A percentile compares a stretch with the other conserved stretches of the same genome.
These are phyloP conservation scores for Kwoniella pini DNA, from an alignment of 768 basidiomycete genomes.

Conservation along the genomic window DNA sequence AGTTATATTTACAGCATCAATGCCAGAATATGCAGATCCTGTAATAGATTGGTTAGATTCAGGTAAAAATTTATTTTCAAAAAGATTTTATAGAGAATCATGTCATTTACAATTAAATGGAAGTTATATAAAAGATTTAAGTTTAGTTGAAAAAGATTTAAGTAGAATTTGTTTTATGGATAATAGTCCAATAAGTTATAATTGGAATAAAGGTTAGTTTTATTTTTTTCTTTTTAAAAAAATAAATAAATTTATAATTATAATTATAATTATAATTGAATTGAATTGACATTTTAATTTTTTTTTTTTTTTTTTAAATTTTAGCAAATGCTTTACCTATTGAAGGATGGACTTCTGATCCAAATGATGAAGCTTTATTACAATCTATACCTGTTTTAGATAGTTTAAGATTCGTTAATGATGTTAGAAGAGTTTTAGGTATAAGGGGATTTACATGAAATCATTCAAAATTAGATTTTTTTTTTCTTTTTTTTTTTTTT, in stretches of 20 bases:
- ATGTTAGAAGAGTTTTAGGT: slow-evolving; percentile 89
- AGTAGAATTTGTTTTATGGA: slow-evolving; percentile 92
- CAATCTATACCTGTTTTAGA: slow-evolving; percentile 94
- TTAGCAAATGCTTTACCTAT: slow-evolving; percentile 99
- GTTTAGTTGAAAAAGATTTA: slow-evolving; percentile 83
- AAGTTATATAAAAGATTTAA: slow-evolving; percentile 89
- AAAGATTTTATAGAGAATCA: slow-evolving; percentile 89
- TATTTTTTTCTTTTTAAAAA: too few relatives aligned
- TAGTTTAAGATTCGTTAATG: slow-evolving; percentile 90
- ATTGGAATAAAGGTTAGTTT: slow-evolving; percentile 83
- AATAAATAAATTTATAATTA: too few relatives aligned
- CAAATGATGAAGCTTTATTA: slow-evolving; percentile 90
- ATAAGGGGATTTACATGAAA: slow-evolving; percentile 57
- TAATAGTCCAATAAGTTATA: slow-evolving; percentile 92
- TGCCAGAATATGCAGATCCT: slow-evolving; percentile 99
- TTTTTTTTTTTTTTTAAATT: too few relatives aligned
- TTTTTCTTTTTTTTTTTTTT: too few relatives aligned
- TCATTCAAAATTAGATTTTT: not conserved
- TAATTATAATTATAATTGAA: too few relatives aligned
- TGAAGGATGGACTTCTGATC: slow-evolving; percentile 99
- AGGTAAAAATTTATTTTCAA: slow-evolving; percentile 82
- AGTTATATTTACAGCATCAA: slow-evolving; percentile 97
- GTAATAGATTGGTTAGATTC: slow-evolving; percentile 99
- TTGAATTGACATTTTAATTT: too few relatives aligned
- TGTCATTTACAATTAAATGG: slow-evolving; percentile 91